Evolutionary conservation across 345 rosid genomes (phyloP), one percentile per base, ranked within the genome.

Genomic region (Cardamine chenopodiifolia): DNA sequence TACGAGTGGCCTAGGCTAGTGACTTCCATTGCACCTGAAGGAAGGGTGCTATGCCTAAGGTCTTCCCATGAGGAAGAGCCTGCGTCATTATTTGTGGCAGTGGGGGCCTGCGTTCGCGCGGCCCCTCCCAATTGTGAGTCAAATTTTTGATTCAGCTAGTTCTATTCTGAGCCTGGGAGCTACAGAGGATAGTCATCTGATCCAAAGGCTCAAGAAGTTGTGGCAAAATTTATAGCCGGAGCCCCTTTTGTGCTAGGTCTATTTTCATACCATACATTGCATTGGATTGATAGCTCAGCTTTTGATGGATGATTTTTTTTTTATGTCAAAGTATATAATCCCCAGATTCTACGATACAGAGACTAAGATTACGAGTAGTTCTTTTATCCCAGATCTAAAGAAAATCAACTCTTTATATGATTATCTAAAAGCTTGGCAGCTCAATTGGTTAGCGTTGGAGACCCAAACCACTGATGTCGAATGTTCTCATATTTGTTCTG

Each of bases 51-150:
- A 11, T 28, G 73, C 59, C 8, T 81, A 78, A 81, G 82, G 78
- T 78, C 84, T 81, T 55, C 80, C 62, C 72, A 45, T 8, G 83
- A 9, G 69, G 84, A 59, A 83, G 91, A 83, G 88, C 83, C 85
- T 84, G 76, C 82, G 79, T 81, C 85, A 83, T 83, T 80, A 83
- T 86, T 87, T 85, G 85, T 83, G 65, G 73, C 3, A 66, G 85
- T 0, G 71, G 83, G 73, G 87, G 82, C 82, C 66, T 81, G 89
- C 86, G 81, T 84, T 42, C 86, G 88, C 87, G 85, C 86, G 62
- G 87, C 86, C 87, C 68, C 82, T 71, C 0, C 55, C 62, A 66
- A 0, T 17, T 1, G 1, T 28, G 2, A 28, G 29, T 28, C 25
- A 1, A 23, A 23, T 23, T 23, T 23, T 23, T 23, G 25, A 1